A percentile compares a stretch with the other conserved stretches of the same genome.
Evolutionary conservation across 2,329 filamentous ascomycete genomes (phyloP).

Genomic region (Curvularia eragrostidis): DNA sequence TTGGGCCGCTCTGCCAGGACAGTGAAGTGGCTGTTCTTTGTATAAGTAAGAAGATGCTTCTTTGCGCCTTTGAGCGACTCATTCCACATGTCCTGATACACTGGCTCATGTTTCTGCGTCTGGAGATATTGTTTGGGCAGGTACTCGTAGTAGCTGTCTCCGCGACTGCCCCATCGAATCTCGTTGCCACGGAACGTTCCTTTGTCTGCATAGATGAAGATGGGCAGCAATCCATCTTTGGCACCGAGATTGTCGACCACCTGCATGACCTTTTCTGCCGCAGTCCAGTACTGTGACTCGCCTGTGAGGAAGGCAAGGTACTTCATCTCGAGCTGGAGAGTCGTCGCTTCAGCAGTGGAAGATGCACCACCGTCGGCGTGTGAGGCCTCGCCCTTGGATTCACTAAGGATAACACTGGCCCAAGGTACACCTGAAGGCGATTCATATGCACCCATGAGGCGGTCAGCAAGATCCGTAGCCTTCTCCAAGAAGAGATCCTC

Average conservation of each 20-base stretch:
- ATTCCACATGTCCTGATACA: slow-evolving; percentile 94
- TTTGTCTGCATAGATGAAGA: slow-evolving; percentile 81
- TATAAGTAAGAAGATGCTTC: slow-evolving; percentile 92
- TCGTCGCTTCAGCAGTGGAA: slow-evolving; percentile 92
- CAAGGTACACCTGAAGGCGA: slow-evolving; percentile 86
- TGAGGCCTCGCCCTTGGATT: slow-evolving; percentile 75
- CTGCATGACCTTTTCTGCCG: slow-evolving; percentile 88
- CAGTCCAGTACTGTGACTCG: slow-evolving; percentile 90
- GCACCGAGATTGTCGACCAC: slow-evolving; percentile 82
- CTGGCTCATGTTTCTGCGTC: slow-evolving; percentile 81
- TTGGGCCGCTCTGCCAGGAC: slow-evolving; percentile 84
- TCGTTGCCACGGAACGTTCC: slow-evolving; percentile 84
- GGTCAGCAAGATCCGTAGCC: slow-evolving; percentile 88
- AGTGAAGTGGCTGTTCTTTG: slow-evolving; percentile 79
- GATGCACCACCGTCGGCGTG: slow-evolving; percentile 87
- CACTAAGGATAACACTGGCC: slow-evolving; percentile 86
- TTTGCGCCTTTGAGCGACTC: slow-evolving; percentile 84
- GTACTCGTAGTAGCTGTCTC: slow-evolving; percentile 98
- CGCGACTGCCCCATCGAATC: slow-evolving; percentile 89
- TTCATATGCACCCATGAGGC: slow-evolving; percentile 86
- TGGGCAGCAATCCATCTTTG: slow-evolving; percentile 85
- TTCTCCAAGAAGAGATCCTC: slow-evolving; percentile 97
- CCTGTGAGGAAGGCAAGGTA: slow-evolving; percentile 95
- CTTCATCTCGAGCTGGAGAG: slow-evolving; percentile 94
- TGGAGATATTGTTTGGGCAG: slow-evolving; percentile 98